These are phyloP conservation scores for Friedmanniomyces simplex DNA, from an alignment of 495 filamentous ascomycete species.

Conservation along the genomic window DNA sequence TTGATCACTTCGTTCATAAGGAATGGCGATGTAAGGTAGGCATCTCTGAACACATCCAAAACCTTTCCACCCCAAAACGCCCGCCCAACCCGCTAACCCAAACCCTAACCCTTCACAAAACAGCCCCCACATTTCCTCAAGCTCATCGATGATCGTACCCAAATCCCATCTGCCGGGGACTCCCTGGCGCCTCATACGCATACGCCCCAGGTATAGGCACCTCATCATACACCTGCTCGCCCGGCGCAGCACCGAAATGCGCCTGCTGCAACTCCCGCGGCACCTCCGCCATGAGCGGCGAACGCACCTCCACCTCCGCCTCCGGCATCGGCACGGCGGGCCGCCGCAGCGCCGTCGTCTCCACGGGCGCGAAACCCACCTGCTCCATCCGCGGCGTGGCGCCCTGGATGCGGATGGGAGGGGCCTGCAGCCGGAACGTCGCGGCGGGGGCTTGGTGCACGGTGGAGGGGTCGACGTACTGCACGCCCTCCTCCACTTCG, in stretches of 20 bases:
- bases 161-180: conserved; percentile 9
- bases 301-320: conserved; percentile 13
- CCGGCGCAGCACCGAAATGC: conserved; percentile 45
- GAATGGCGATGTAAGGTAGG: not conserved
- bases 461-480: conserved; percentile 44
- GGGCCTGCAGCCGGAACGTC: conserved; percentile 75
- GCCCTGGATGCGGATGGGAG: conserved; percentile 63
- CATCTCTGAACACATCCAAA: conserved; percentile 4
- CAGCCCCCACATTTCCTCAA: too few species aligned
- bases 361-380: conserved; percentile 43
- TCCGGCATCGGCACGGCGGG: not conserved
- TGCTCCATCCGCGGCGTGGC: conserved; percentile 61
- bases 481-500: conserved; percentile 45
- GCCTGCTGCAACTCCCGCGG: conserved; percentile 24
- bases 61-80: not conserved
- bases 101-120: conserved; percentile 14
- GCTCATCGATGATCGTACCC: not conserved
- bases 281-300: conserved; percentile 22
- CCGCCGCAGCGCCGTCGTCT: conserved; percentile 11
- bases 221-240: conserved; percentile 55
- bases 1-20: too few species aligned
- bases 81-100: not conserved
- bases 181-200: conserved; percentile 38
- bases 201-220: conserved; percentile 64
- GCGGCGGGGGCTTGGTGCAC: conserved; percentile 45